Conservation (phyloP, 2,329 filamentous ascomycete species). For the Sphaerulina vaccinii region DNA sequence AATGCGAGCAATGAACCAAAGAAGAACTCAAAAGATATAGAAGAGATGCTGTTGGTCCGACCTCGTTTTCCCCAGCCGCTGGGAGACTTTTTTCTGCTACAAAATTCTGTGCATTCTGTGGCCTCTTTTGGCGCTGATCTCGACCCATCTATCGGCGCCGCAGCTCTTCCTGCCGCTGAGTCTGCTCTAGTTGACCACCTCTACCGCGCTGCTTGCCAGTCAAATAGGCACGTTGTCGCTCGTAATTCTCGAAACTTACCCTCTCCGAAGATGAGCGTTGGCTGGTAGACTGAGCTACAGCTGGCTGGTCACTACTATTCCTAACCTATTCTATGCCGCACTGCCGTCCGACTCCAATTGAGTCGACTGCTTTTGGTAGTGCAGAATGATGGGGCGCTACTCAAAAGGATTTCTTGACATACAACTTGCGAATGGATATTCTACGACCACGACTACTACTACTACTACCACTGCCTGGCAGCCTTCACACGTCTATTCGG, state of each 20-base stretch:
- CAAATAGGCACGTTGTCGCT: constrained; percentile 23
- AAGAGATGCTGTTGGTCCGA: neutral
- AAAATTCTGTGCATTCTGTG: too few species aligned
- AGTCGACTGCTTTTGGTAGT: neutral
- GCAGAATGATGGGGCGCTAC: constrained; percentile 19
- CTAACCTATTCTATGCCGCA: too few species aligned
- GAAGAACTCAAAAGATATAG: neutral
- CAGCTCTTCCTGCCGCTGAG: constrained; percentile 1
- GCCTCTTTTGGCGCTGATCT: constrained; percentile 13
- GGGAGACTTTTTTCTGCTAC: neutral
- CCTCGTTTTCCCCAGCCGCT: neutral
- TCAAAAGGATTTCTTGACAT: constrained; percentile 26
- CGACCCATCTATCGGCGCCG: neutral
- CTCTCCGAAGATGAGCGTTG: neutral
- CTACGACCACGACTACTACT: constrained; percentile 17
- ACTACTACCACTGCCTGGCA: constrained; percentile 16
- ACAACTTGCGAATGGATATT: constrained; percentile 24
- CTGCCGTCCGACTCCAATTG: constrained; percentile 4
- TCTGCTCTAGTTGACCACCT: constrained; percentile 8
- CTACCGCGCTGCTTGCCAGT: constrained; percentile 14
- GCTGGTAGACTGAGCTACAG: constrained; percentile 3
- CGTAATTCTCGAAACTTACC: constrained; percentile 1
- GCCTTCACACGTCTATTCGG: constrained; percentile 14
- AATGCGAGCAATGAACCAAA: neutral
- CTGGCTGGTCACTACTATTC: neutral